phyloP scores from a whole-genome alignment of 352 stramenopile species.

The Pilasporangium apinafurcum region DNA sequence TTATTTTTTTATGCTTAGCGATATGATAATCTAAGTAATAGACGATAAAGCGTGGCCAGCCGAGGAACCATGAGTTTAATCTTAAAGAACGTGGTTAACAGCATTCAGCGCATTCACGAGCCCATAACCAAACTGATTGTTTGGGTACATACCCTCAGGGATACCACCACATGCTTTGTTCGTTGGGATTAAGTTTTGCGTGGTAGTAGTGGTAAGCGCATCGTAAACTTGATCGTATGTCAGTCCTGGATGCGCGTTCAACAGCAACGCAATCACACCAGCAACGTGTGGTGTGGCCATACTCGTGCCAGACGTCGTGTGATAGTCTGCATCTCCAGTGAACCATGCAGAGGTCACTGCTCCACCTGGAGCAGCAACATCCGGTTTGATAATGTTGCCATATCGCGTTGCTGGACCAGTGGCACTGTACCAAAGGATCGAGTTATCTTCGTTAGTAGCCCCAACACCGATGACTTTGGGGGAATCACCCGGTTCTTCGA shows the following conservation, averaged over 20 bases:
- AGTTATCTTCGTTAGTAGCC: conserved; percentile 8
- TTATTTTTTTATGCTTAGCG: too few species aligned
- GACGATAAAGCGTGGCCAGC: too few species aligned
- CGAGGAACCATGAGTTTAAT: too few species aligned
- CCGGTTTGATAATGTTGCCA: too few species aligned
- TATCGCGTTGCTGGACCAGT: conserved; percentile 11
- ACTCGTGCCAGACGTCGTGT: conserved; percentile 11
- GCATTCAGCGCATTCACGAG: conserved; percentile 21
- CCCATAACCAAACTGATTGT: conserved; percentile 35
- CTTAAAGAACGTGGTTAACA: background rate
- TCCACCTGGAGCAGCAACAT: conserved; percentile 17
- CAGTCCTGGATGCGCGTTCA: conserved; percentile 13
- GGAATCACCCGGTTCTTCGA: conserved; percentile 15
- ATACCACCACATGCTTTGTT: conserved; percentile 16
- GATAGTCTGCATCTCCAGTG: conserved; percentile 3
- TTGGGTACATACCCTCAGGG: conserved; percentile 19
- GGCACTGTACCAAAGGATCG: conserved; percentile 8
- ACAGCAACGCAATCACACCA: conserved; percentile 14
- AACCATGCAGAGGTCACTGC: conserved; percentile 7
- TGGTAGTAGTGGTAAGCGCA: conserved; percentile 2
- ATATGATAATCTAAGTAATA: too few species aligned
- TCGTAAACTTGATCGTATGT: conserved; percentile 10
- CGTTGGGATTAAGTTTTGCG: conserved; percentile 1
- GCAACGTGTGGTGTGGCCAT: conserved; percentile 24
- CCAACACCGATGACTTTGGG: conserved; percentile 18